Evolutionary conservation across 257 asterid genomes (phyloP), one percentile per base, ranked within the genome.

Genomic region (Echites panduratus): DNA sequence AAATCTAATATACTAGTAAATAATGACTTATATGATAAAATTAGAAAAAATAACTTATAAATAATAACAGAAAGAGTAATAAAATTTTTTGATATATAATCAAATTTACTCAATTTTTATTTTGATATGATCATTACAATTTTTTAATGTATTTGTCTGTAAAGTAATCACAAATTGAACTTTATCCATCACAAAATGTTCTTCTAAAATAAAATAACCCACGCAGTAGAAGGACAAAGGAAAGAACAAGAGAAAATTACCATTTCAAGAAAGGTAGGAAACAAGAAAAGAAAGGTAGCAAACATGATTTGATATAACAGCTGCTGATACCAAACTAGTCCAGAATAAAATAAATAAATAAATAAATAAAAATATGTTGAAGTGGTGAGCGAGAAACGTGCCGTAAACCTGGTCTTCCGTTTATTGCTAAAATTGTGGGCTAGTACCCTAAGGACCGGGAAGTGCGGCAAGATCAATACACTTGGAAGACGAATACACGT

Each of bases 341-440:
- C 3, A 32, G 38, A 1, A 1, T 3, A 32, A 26, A 22, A 41
- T 24, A 16, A 47, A 16, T 38, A 61, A 12, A 47, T n/a, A 17
- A n/a, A n/a, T n/a, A 17, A 59, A 45, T 17, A 27, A 2, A 2
- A 17, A 13, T 10, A 1, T 9, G 4, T 61, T 20, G 17, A 44
- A 22, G 27, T 24, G 17, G 66, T 2, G 2, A 57, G 32, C n/a
- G n/a, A n/a, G 72, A 65, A 24, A 73, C 72, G 57, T 73, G 77
- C 40, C 53, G 38, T 32, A 27, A 9, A 22, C 54, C 58, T 22
- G 7, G 27, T 41, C 74, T 70, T 32, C 40, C 68, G 7, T 4
- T 66, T n/a, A 5, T 53, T 53, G 69, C 43, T 40, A n/a, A 56
- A 74, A 16, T 20, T 74, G 78, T 66, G 73, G 68, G 78, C 49